Conservation (phyloP, 192 early-diverging fungal species). For the Podochytrium sp. region DNA sequence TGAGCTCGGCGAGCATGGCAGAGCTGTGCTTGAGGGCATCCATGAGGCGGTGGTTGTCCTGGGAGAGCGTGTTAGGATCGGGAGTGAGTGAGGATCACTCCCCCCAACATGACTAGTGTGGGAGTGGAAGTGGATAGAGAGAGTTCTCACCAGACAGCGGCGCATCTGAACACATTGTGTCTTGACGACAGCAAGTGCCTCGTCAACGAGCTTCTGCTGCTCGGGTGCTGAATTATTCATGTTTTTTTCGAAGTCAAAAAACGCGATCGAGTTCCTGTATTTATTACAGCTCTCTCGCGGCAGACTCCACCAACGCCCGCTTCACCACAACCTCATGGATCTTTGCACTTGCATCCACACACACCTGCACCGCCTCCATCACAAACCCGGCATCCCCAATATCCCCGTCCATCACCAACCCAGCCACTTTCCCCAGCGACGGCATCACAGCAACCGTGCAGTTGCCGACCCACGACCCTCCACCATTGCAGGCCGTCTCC, state of each 20-base stretch:
- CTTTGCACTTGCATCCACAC: conserved; percentile 77
- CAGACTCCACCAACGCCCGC: background rate
- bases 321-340: conserved; percentile 57
- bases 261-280: background rate
- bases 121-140: background rate
- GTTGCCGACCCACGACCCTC: conserved; percentile 52
- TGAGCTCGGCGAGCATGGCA: conserved; percentile 95
- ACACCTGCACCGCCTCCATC: conserved; percentile 68
- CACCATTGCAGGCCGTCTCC: conserved; percentile 20
- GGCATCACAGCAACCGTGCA: conserved; percentile 81
- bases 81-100: background rate
- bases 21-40: conserved; percentile 99
- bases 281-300: background rate
- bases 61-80: background rate
- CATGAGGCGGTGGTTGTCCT: conserved; percentile 90
- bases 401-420: conserved; percentile 75
- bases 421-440: conserved; percentile 76
- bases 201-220: conserved; percentile 90
- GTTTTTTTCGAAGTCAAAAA: no score
- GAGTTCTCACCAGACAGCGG: conserved; percentile 76
- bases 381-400: conserved; percentile 36
- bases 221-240: no score
- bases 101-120: background rate
- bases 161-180: conserved; percentile 95
- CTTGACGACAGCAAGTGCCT: conserved; percentile 90